Conservation (phyloP, 305 asterid genomes). For the Solanum chacoense region DNA sequence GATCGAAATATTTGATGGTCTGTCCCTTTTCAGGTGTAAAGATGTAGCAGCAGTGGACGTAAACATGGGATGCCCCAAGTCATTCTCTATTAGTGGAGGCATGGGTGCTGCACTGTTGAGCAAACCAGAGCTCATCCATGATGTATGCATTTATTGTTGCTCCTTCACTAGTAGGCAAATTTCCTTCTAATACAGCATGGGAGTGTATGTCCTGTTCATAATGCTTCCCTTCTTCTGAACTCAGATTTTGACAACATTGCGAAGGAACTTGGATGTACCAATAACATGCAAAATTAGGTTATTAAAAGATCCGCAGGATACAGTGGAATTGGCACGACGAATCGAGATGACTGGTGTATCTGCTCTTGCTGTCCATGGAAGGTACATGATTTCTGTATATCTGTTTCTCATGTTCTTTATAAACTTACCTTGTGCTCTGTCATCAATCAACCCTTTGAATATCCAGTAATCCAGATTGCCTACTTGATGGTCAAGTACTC, state of each 20-base stretch:
- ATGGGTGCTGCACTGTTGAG: constrained; percentile 91
- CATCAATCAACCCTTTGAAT: neutral
- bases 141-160: constrained; percentile 37
- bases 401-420: neutral
- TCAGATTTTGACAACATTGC: constrained; percentile 76
- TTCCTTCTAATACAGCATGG: neutral
- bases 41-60: constrained; percentile 88
- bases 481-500: neutral
- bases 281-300: constrained; percentile 88
- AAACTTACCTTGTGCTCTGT: neutral
- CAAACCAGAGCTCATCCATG: constrained; percentile 88
- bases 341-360: constrained; percentile 87
- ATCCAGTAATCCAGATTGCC: neutral
- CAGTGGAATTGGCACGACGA: constrained; percentile 79
- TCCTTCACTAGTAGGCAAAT: neutral
- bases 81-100: constrained; percentile 87
- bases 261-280: constrained; percentile 66
- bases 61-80: constrained; percentile 93
- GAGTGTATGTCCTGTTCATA: neutral
- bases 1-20: neutral
- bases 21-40: constrained; percentile 44
- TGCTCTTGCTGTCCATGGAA: constrained; percentile 94
- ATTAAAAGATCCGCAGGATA: constrained; percentile 52
- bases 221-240: constrained; percentile 5
- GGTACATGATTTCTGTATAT: constrained; percentile 23